These are phyloP conservation scores for Carex arenaria DNA, from an alignment of 202 grass and related monocot species.

Conservation along the genomic window DNA sequence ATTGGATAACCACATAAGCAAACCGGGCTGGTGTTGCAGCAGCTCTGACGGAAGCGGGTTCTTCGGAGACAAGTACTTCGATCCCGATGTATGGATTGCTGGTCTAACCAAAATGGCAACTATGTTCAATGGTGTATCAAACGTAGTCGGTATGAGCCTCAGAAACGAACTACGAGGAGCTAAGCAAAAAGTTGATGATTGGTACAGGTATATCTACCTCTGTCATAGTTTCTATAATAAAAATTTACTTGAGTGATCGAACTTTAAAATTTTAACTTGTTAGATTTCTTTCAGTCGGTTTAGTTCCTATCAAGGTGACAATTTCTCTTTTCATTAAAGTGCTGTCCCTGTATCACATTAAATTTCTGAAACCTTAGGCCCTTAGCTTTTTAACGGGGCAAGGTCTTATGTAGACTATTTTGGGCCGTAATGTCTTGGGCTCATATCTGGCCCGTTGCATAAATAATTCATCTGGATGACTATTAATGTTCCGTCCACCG, in stretches of 20 bases:
- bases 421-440: background rate
- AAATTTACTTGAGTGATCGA: background rate
- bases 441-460: background rate
- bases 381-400: background rate
- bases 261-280: background rate
- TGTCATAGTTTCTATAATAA: background rate
- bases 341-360: too few relatives aligned
- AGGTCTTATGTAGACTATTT: background rate
- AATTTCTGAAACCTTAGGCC: background rate
- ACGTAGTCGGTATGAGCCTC: constrained; percentile 88
- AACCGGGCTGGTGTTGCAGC: constrained; percentile 88
- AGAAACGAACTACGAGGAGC: constrained; percentile 80
- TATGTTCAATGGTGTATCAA: constrained; percentile 47
- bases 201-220: constrained; percentile 56
- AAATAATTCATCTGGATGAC: too few relatives aligned
- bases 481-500: too few relatives aligned
- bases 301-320: background rate
- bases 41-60: constrained; percentile 67
- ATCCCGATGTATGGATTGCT: constrained; percentile 61
- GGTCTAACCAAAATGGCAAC: constrained; percentile 73
- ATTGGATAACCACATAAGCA: constrained; percentile 95
- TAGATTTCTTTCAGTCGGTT: background rate
- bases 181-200: constrained; percentile 70
- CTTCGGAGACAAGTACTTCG: constrained; percentile 77
- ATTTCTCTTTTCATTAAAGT: background rate